Evolutionary conservation across 2,329 filamentous ascomycete genomes (phyloP), one percentile per base, ranked within the genome.

Genomic region (Trichoderma guizhouense): DNA sequence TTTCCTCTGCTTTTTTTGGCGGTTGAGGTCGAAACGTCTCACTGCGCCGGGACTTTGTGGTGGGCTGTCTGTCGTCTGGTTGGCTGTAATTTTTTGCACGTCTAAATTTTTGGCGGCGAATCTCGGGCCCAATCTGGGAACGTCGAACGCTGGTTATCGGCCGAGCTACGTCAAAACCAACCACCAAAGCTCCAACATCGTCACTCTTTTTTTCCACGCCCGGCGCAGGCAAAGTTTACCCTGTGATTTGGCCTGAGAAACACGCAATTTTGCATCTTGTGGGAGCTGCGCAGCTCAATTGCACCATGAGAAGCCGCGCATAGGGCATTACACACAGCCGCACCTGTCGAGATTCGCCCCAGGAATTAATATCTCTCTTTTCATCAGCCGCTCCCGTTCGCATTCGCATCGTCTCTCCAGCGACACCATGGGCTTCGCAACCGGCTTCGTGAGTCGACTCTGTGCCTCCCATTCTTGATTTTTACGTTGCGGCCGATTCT

Each of bases 361-460:
- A n/a, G 34, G 53, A 18, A 64, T 57, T 64, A 58, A 72, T 68
- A 32, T 72, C 64, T 61, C 71, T 72, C 73, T 72, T 63, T 62
- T 21, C 26, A 14, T 26, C 63, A 21, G 32, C 53, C 53, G 69
- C 47, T 47, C 58, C 47, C 14, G 18, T 28, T n/a, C 21, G 39
- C 39, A 30, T 28, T 66, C 57, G 47, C 39, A 72, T 51, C 61
- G 58, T 66, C 57, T 58, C 32, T 21, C 39, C 72, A 43, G 11
- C 18, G 62, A n/a, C 67, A 82, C 72, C 76, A 93, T 94, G 92
- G 91, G 92, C 79, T 93, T 93, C 85, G 87, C 88, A 75, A 86
- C 89, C 55, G 92, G 92, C 76, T 92, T 94, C 80, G 92, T 94
- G 86, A 74, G 91, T 84, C 60, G 57, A 26, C n/a, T 34, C 57